These are phyloP conservation scores for Trichophyton schoenleinii DNA, from an alignment of 2,329 filamentous ascomycete genomes.

Conservation along the genomic window DNA sequence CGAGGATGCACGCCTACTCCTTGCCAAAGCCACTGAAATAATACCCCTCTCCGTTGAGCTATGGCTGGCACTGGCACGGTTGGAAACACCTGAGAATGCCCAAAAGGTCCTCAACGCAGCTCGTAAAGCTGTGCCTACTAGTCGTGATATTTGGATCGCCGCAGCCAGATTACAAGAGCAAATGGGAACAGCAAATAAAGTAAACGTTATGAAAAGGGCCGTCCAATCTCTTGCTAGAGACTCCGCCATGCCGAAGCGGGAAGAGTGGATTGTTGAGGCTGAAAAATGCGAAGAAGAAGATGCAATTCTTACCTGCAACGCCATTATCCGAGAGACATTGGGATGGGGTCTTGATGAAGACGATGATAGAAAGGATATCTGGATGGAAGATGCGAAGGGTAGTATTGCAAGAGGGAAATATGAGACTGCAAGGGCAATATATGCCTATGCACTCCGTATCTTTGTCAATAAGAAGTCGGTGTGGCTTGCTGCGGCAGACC, in stretches of 20 bases:
- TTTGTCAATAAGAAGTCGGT: constrained; percentile 80
- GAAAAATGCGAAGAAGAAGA: constrained; percentile 92
- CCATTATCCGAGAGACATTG: constrained; percentile 83
- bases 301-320: constrained; percentile 69
- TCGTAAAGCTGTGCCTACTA: constrained; percentile 83
- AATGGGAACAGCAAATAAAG: constrained; percentile 66
- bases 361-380: constrained; percentile 88
- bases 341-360: constrained; percentile 91
- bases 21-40: constrained; percentile 90
- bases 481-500: constrained; percentile 80
- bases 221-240: constrained; percentile 79
- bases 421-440: constrained; percentile 85
- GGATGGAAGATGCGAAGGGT: constrained; percentile 81
- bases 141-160: constrained; percentile 92
- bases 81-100: constrained; percentile 82
- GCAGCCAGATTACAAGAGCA: constrained; percentile 81
- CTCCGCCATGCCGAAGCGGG: constrained; percentile 90
- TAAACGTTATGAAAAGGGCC: constrained; percentile 90
- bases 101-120: constrained; percentile 93
- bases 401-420: constrained; percentile 72
- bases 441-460: constrained; percentile 76
- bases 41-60: constrained; percentile 88
- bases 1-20: constrained; percentile 71
- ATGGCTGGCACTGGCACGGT: constrained; percentile 82
- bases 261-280: constrained; percentile 92